phyloP scores from a whole-genome alignment of 495 filamentous ascomycete species.

The Penicillium manginii region DNA sequence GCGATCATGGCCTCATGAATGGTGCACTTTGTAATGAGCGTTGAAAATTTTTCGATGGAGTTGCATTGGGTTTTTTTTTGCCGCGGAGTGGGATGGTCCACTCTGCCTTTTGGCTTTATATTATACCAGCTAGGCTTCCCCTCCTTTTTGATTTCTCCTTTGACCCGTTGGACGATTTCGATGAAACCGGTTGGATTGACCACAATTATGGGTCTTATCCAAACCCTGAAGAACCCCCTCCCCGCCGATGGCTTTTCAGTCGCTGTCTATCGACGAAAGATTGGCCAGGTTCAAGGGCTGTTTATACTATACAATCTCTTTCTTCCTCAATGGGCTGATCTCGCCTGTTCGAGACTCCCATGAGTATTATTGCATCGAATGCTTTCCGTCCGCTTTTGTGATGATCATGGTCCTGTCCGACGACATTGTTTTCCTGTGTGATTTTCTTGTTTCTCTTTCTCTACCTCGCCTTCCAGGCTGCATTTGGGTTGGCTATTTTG shows the following conservation, averaged over 20 bases:
- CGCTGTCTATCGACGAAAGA: too few species aligned
- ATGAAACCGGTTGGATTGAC: constrained; percentile 1
- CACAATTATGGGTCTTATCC: not conserved
- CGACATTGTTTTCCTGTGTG: constrained; percentile 8
- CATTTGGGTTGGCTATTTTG: constrained; percentile 25
- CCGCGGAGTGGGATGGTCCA: constrained; percentile 11
- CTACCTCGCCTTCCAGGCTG: constrained; percentile 13
- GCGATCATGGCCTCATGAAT: constrained; percentile 38
- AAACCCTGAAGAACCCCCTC: not conserved
- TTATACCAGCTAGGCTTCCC: constrained; percentile 5
- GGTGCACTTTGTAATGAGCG: constrained; percentile 36
- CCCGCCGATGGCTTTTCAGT: not conserved
- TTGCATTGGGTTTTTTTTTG: constrained; percentile 36
- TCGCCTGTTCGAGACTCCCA: constrained; percentile 4
- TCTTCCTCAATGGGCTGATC: not conserved
- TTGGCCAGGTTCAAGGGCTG: constrained; percentile 3
- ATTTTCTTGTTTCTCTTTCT: constrained; percentile 11
- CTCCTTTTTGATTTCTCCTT: not conserved
- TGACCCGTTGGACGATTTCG: not conserved
- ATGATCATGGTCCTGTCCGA: constrained; percentile 28
- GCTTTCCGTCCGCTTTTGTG: constrained; percentile 10
- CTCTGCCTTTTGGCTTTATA: not conserved
- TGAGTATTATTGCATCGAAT: constrained; percentile 23
- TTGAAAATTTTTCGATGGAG: constrained; percentile 32
- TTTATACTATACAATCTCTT: constrained; percentile 8